Conservation (phyloP, 345 rosid species). For the Hypericum androsaemum region DNA sequence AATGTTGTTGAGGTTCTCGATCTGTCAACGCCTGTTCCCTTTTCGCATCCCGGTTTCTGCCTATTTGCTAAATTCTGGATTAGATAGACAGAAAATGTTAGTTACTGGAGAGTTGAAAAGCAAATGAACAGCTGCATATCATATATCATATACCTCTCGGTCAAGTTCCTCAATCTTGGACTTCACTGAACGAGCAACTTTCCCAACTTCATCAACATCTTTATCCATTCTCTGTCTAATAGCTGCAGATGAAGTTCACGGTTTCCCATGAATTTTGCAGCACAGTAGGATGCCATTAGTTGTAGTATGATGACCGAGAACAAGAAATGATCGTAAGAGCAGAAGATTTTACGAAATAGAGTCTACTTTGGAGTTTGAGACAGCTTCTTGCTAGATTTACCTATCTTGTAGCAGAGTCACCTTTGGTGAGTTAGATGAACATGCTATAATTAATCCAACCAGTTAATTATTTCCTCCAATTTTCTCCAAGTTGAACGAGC, state of each 20-base stretch:
- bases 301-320: conserved; percentile 2
- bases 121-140: conserved; percentile 4
- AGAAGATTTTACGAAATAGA: no score
- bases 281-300: not conserved
- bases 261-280: conserved; percentile 1
- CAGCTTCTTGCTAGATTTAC: no score
- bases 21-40: conserved; percentile 88
- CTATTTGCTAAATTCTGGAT: conserved; percentile 73
- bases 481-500: no score
- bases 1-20: conserved; percentile 83
- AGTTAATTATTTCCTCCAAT: no score
- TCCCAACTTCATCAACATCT: conserved; percentile 92
- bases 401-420: no score
- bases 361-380: no score
- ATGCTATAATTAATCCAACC: no score
- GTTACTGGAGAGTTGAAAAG: conserved; percentile 5
- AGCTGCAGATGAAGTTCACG: conserved; percentile 35
- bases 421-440: no score
- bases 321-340: not conserved
- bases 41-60: conserved; percentile 84
- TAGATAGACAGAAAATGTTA: conserved; percentile 3
- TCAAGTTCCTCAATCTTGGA: conserved; percentile 84
- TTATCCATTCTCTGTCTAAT: conserved; percentile 89
- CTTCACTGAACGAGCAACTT: conserved; percentile 59
- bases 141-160: conserved; percentile 44